A percentile compares a stretch with the other conserved stretches of the same genome.
phyloP scores from a whole-genome alignment of 2,329 filamentous ascomycete species.

The Pleurostoma richardsiae region DNA sequence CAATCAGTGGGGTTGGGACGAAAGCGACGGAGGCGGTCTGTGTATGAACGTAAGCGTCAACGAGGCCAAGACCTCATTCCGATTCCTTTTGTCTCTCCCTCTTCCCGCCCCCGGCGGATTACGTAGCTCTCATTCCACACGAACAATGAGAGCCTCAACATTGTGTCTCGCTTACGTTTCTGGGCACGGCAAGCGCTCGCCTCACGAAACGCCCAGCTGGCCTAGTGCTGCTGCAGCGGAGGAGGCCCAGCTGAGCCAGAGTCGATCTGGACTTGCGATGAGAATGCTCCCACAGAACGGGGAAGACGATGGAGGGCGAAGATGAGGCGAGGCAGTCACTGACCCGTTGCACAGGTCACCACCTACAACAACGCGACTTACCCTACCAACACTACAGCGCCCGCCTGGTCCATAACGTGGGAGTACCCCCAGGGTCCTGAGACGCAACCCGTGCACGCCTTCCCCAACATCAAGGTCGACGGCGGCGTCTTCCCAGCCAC shows the following conservation, averaged over 20 bases:
- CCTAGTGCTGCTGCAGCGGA: too few relatives aligned
- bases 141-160: too few relatives aligned
- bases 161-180: too few relatives aligned
- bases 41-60: conserved; percentile 46
- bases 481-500: conserved; percentile 34
- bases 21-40: conserved; percentile 29
- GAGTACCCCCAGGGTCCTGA: conserved; percentile 35
- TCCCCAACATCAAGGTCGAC: conserved; percentile 46
- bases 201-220: too few relatives aligned
- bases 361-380: conserved; percentile 46
- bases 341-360: conserved; percentile 30
- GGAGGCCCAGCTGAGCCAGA: too few relatives aligned
- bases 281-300: too few relatives aligned
- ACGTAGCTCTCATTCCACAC: too few relatives aligned
- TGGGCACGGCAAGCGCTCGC: too few relatives aligned
- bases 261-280: too few relatives aligned
- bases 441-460: conserved; percentile 46
- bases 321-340: too few relatives aligned
- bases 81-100: neutral
- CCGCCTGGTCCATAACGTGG: conserved; percentile 49
- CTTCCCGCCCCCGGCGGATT: neutral
- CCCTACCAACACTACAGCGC: conserved; percentile 36
- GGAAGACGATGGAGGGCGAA: too few relatives aligned
- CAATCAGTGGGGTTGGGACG: conserved; percentile 47
- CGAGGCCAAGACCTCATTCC: too few relatives aligned